phyloP scores from a whole-genome alignment of 2,329 filamentous ascomycete genomes.

The Leptographium lundbergii region DNA sequence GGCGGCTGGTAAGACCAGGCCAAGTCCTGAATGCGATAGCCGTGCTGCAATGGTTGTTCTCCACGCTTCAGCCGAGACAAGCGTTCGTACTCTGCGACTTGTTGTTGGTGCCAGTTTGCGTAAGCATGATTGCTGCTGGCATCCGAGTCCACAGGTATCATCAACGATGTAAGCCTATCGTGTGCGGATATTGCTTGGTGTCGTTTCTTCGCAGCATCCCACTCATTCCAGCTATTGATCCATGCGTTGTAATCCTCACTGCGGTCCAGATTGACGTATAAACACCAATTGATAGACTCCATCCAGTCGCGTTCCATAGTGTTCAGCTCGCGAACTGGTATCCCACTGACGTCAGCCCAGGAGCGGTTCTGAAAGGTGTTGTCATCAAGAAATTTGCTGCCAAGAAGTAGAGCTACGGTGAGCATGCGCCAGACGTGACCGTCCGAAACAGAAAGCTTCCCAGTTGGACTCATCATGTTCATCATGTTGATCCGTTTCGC shows the following conservation, averaged over 20 bases:
- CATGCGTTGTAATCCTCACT: conserved; percentile 58
- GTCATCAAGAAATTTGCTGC: conserved; percentile 92
- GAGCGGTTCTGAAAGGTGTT: conserved; percentile 97
- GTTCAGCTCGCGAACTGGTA: conserved; percentile 74
- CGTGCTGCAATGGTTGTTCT: conserved; percentile 16
- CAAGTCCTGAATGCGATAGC: conserved; percentile 32
- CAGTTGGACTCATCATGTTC: conserved; percentile 31
- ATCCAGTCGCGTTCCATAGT: conserved; percentile 81
- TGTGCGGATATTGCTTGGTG: conserved; percentile 33
- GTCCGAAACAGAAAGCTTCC: conserved; percentile 42
- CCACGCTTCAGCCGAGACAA: conserved; percentile 28
- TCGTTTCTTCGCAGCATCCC: conserved; percentile 42
- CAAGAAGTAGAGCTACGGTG: conserved; percentile 71
- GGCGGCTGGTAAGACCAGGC: conserved; percentile 25
- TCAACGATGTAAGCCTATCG: conserved; percentile 35
- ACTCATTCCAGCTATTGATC: conserved; percentile 48
- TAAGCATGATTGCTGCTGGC: conserved; percentile 20
- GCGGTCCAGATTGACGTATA: conserved; percentile 74
- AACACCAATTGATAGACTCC: conserved; percentile 64
- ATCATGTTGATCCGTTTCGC: conserved; percentile 71
- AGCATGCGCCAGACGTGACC: conserved; percentile 79
- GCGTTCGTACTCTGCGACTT: conserved; percentile 40
- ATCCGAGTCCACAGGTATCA: conserved; percentile 35
- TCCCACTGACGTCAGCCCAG: conserved; percentile 91
- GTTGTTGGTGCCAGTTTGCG: conserved; percentile 38